phyloP scores from a whole-genome alignment of 805 yeast species.

The Myxozyma sirexii region DNA sequence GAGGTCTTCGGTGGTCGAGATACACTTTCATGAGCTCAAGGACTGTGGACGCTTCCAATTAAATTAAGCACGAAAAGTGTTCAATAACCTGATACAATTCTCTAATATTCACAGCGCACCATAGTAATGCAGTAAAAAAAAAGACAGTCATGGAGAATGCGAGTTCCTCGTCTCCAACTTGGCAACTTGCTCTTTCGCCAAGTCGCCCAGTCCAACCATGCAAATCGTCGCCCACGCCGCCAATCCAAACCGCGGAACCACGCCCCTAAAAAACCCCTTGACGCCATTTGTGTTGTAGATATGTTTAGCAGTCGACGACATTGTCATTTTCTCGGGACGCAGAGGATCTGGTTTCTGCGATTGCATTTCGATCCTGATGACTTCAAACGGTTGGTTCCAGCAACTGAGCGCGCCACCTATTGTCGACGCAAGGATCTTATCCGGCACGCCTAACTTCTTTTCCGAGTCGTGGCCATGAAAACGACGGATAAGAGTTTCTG shows the following conservation, averaged over 20 bases:
- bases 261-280: background rate
- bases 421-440: background rate
- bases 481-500: background rate
- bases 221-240: background rate
- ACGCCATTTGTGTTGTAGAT: background rate
- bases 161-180: background rate
- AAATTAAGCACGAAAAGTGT: no score
- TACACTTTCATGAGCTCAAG: no score
- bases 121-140: no score
- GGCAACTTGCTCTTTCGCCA: background rate
- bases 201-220: background rate
- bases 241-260: background rate
- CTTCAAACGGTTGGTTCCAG: background rate
- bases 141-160: no score
- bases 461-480: background rate
- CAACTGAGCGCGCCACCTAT: background rate
- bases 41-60: no score
- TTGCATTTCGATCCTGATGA: background rate
- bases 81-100: no score
- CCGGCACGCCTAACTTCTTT: background rate
- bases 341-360: background rate
- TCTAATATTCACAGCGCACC: no score
- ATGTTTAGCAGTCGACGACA: background rate
- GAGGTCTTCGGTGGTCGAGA: no score
- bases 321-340: background rate